A percentile compares a stretch with the other conserved stretches of the same genome.
These are phyloP conservation scores for Ambispora gerdemannii DNA, from an alignment of 192 early-diverging fungal species.

Conservation along the genomic window DNA sequence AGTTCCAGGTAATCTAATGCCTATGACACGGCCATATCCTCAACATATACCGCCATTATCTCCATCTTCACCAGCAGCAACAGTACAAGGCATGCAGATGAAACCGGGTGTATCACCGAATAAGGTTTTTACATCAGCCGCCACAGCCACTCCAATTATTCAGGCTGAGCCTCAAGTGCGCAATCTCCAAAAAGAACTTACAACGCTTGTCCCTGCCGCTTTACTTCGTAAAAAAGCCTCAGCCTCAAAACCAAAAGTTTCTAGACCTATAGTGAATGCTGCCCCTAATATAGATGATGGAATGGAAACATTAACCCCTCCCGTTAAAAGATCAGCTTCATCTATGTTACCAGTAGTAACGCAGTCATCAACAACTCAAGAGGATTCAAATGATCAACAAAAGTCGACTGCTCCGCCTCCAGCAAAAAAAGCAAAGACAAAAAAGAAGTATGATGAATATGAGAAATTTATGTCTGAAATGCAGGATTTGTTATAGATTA, in stretches of 20 bases:
- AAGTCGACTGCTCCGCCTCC: slow-evolving; percentile 20
- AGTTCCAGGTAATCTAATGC: neutral
- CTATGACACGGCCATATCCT: neutral
- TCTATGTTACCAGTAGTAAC: slow-evolving; percentile 13
- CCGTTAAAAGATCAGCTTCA: slow-evolving; percentile 8
- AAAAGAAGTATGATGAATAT: slow-evolving; percentile 57
- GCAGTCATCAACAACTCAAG: neutral
- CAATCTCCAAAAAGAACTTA: slow-evolving; percentile 77
- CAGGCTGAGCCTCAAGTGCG: slow-evolving; percentile 75
- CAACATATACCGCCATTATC: neutral
- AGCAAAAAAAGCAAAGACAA: slow-evolving; percentile 28
- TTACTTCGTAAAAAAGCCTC: slow-evolving; percentile 52
- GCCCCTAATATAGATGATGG: slow-evolving; percentile 64
- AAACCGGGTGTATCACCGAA: neutral
- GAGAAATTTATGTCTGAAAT: slow-evolving; percentile 62
- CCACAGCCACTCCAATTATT: slow-evolving; percentile 49
- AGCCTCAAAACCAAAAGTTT: slow-evolving; percentile 45
- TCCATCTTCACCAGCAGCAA: neutral
- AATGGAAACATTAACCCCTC: slow-evolving; percentile 20
- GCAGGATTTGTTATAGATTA: slow-evolving; percentile 37
- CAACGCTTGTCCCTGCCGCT: slow-evolving; percentile 64
- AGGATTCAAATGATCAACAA: neutral
- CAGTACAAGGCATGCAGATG: neutral
- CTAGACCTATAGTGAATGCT: slow-evolving; percentile 61
- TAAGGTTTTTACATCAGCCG: neutral